Evolutionary conservation across 2,329 filamentous ascomycete species (phyloP).

Genomic region (Emericellopsis cladophorae): DNA sequence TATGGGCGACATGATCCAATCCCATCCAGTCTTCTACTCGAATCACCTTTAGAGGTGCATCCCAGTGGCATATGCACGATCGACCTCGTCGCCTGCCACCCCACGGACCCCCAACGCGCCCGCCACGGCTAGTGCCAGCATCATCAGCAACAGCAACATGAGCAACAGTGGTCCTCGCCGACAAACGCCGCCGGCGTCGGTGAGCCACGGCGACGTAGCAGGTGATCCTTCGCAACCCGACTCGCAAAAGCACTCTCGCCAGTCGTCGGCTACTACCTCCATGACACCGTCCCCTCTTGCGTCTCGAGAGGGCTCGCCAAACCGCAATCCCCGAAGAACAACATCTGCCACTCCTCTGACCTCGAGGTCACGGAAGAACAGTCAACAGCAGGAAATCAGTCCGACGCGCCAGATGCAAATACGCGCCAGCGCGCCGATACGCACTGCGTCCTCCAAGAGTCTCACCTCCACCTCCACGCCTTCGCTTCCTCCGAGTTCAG

Average conservation of each 20-base stretch:
- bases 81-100: conserved; percentile 11
- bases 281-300: conserved; percentile 20
- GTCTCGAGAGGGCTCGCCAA: conserved; percentile 35
- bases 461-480: conserved; percentile 58
- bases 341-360: conserved; percentile 20
- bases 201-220: conserved; percentile 22
- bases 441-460: conserved; percentile 51
- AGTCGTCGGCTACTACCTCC: conserved; percentile 23
- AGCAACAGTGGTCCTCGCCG: conserved; percentile 11
- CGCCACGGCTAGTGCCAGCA: too few species aligned
- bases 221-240: conserved; percentile 6
- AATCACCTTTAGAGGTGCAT: conserved; percentile 12
- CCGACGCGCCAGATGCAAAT: conserved; percentile 34
- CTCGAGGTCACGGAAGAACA: conserved; percentile 52
- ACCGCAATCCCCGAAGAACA: conserved; percentile 22
- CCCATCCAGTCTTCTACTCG: conserved; percentile 12
- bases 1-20: conserved; percentile 21
- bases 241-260: conserved; percentile 18
- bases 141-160: conserved; percentile 11
- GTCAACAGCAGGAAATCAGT: conserved; percentile 45
- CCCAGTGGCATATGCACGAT: conserved; percentile 18
- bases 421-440: conserved; percentile 41
- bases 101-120: conserved; percentile 10
- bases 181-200: conserved; percentile 19
- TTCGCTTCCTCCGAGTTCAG: conserved; percentile 48